phyloP scores from a whole-genome alignment of 805 yeast genomes.

The Metschnikowia sp. region DNA sequence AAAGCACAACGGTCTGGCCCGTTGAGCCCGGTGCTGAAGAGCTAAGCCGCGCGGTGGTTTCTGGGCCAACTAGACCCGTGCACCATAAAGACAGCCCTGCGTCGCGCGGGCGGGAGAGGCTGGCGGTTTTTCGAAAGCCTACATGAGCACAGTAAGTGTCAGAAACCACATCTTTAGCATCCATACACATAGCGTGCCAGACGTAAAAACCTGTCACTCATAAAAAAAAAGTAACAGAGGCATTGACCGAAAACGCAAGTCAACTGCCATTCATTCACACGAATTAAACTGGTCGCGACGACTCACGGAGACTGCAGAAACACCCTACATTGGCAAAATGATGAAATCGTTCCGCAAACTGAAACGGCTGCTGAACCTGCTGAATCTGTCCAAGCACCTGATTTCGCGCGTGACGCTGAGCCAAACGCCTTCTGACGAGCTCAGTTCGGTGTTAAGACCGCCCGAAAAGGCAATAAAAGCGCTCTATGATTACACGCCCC shows the following conservation, averaged over 20 bases:
- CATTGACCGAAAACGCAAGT: neutral
- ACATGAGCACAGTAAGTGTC: too few relatives aligned
- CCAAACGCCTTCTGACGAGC: conserved; percentile 15
- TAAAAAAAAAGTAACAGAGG: too few relatives aligned
- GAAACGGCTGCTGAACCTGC: conserved; percentile 34
- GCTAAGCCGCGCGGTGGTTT: too few relatives aligned
- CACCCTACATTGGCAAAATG: conserved; percentile 17
- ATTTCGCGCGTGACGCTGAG: conserved; percentile 28
- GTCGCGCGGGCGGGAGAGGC: too few relatives aligned
- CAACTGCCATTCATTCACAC: neutral
- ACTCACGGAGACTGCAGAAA: neutral
- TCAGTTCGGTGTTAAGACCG: conserved; percentile 35
- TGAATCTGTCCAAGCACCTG: conserved; percentile 29
- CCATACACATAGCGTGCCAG: too few relatives aligned
- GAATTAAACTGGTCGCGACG: neutral
- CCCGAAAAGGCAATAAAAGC: conserved; percentile 88
- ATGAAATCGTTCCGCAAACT: conserved; percentile 42
- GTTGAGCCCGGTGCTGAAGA: too few relatives aligned
- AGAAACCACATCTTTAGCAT: too few relatives aligned
- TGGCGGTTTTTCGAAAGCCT: too few relatives aligned
- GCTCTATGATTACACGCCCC: conserved; percentile 69
- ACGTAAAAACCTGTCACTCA: too few relatives aligned
- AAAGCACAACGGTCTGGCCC: too few relatives aligned
- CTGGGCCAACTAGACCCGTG: too few relatives aligned
- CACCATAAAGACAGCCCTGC: too few relatives aligned